Evolutionary conservation across 2,329 filamentous ascomycete genomes (phyloP).

Genomic region (Curvularia hawaiiensis): DNA sequence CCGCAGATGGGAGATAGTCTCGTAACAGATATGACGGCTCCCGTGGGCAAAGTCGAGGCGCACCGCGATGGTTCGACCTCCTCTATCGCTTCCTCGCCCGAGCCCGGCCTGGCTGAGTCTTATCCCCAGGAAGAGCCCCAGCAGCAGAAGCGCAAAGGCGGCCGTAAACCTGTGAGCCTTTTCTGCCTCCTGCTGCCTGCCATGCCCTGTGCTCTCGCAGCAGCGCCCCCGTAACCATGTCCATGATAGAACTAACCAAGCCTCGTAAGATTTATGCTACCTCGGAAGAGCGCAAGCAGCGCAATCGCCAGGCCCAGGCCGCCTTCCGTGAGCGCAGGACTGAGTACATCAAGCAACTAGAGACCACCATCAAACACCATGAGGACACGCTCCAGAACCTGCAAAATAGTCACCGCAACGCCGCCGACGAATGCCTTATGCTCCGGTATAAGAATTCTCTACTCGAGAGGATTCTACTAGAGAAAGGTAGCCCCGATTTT

Average conservation of each 20-base stretch:
- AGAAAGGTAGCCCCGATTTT: constrained; percentile 72
- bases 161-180: constrained; percentile 86
- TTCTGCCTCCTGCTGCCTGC: constrained; percentile 26
- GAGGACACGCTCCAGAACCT: constrained; percentile 92
- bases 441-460: constrained; percentile 97
- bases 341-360: constrained; percentile 99
- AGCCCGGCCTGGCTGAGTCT: constrained; percentile 49
- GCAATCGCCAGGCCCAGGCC: constrained; percentile 95
- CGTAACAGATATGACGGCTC: constrained; percentile 52
- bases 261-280: constrained; percentile 89
- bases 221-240: constrained; percentile 34
- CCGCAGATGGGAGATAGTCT: constrained; percentile 58
- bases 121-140: constrained; percentile 53
- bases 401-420: constrained; percentile 91
- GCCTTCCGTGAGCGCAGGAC: constrained; percentile 96
- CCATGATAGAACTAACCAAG: constrained; percentile 48
- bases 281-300: constrained; percentile 96
- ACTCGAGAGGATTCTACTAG: constrained; percentile 90
- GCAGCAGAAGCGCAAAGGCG: constrained; percentile 91
- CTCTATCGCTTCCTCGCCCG: constrained; percentile 56
- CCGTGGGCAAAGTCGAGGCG: constrained; percentile 53
- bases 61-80: constrained; percentile 53
- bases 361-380: constrained; percentile 96
- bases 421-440: constrained; percentile 97
- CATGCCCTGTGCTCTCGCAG: constrained; percentile 31